These are phyloP conservation scores for Gillenia trifoliata DNA, from an alignment of 306 rosid genomes.

Conservation along the genomic window DNA sequence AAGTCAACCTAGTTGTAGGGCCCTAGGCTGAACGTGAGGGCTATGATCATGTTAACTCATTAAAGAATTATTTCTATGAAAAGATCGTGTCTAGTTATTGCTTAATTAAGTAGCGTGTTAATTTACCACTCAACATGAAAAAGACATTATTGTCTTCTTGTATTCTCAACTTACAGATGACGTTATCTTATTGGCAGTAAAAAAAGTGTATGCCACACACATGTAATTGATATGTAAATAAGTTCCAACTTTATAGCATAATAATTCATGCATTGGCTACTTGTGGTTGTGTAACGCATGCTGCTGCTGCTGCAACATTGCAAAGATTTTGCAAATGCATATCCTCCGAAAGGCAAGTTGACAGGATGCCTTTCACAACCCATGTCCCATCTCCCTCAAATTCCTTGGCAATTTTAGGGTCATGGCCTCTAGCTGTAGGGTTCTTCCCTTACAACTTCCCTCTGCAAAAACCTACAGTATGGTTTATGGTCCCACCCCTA, in stretches of 20 bases:
- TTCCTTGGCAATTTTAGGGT: neutral
- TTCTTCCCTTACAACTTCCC: neutral
- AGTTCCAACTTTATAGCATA: neutral
- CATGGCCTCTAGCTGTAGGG: neutral
- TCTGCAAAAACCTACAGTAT: neutral
- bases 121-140: neutral
- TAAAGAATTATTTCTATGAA: too few relatives aligned
- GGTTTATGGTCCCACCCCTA: neutral
- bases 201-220: neutral
- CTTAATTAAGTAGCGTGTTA: too few relatives aligned
- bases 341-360: neutral
- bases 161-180: neutral
- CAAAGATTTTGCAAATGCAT: neutral
- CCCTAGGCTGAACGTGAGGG: too few relatives aligned
- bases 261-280: neutral
- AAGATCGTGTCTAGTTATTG: too few relatives aligned
- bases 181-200: neutral
- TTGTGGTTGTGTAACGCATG: neutral
- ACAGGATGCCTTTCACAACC: constrained; percentile 9
- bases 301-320: neutral
- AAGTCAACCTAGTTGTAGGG: too few relatives aligned
- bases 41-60: too few relatives aligned
- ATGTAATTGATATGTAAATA: neutral
- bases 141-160: neutral
- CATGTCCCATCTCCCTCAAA: constrained; percentile 6